Evolutionary conservation across 2,329 filamentous ascomycete species (phyloP), one percentile per base, ranked within the genome.

Genomic region (Botrytis cinerea): DNA sequence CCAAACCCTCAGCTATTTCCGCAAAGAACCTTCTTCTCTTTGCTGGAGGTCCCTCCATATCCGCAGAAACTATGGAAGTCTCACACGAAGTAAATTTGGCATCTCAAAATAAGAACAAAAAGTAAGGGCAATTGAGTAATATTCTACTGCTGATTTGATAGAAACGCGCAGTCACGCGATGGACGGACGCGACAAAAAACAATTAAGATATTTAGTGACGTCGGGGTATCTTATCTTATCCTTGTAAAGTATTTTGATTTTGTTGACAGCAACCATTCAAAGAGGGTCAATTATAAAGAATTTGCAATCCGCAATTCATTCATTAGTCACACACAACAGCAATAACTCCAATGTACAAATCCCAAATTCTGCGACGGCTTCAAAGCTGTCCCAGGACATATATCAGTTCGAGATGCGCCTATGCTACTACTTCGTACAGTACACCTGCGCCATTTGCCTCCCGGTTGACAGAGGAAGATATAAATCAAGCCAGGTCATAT

Each of bases 11-110:
- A 12, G 78, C 60, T 40, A 78, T 75, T 70, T 85, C 83, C 7
- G 80, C 76, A 74, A 87, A 86, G 79, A 87, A 85, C 61, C 84
- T 83, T 74, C 83, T 80, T 75, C 82, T 84, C 80, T 88, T 88
- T 16, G 79, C 77, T 1, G 86, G 85, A 76, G 84, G 85, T 64
- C 83, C 85, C 68, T 80, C 81, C 51, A 75, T 76, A 73, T 85
- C 82, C 68, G 63, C 63, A 32, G 40, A 67, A 61, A 16, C 40
- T 66, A 72, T 46, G 9, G 57, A 43, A 57, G 12, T 66, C 20
- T n/a, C n/a, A 35, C 16, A 10, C 20, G 45, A 46, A 43, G 40
- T 61, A 28, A 60, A 48, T 51, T 25, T 40, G 25, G 35, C 51
- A 69, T 46, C 61, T 48, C 43, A 48, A 28, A 38, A 18, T 9